Percentiles rank a stretch among this genome's conserved stretches.
These are phyloP conservation scores for Saksenaea vasiformis DNA, from an alignment of 371 early-diverging fungal species.

Conservation along the genomic window DNA sequence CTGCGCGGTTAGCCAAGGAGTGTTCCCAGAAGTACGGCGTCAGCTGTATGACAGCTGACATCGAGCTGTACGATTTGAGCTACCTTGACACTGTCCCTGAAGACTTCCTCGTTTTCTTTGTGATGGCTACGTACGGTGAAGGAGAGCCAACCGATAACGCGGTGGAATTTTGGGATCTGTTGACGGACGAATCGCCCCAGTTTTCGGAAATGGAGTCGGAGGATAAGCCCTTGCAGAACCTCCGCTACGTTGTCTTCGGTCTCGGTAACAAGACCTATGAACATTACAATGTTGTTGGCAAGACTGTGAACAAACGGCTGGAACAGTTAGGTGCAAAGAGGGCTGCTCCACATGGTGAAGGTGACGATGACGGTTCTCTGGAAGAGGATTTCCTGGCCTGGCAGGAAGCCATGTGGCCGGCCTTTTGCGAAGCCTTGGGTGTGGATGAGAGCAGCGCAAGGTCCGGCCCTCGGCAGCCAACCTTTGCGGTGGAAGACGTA, in stretches of 20 bases:
- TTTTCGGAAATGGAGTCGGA: slow-evolving; percentile 61
- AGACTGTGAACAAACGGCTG: slow-evolving; percentile 68
- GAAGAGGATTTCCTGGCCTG: slow-evolving; percentile 96
- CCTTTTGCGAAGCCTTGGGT: slow-evolving; percentile 73
- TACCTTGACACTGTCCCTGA: slow-evolving; percentile 69
- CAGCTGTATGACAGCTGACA: slow-evolving; percentile 76
- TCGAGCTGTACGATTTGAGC: slow-evolving; percentile 85
- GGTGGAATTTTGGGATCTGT: slow-evolving; percentile 82
- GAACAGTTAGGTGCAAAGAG: slow-evolving; percentile 74
- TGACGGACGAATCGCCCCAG: slow-evolving; percentile 68
- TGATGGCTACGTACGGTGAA: slow-evolving; percentile 90
- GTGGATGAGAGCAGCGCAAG: slow-evolving; percentile 56
- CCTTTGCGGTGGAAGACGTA: slow-evolving; percentile 46
- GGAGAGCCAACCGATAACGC: slow-evolving; percentile 95
- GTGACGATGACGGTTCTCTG: slow-evolving; percentile 94
- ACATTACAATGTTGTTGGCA: slow-evolving; percentile 85
- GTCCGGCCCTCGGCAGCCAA: slow-evolving; percentile 39
- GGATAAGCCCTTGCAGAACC: slow-evolving; percentile 59
- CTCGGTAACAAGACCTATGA: slow-evolving; percentile 98
- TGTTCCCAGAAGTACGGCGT: slow-evolving; percentile 74
- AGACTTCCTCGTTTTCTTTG: slow-evolving; percentile 72
- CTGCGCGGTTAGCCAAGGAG: slow-evolving; percentile 85
- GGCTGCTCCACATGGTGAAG: slow-evolving; percentile 85
- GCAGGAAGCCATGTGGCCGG: slow-evolving; percentile 86
- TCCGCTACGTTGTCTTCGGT: slow-evolving; percentile 87